These are phyloP conservation scores for Sanghuangporus baumii DNA, from an alignment of 1,284 basidiomycete species.

Conservation along the genomic window DNA sequence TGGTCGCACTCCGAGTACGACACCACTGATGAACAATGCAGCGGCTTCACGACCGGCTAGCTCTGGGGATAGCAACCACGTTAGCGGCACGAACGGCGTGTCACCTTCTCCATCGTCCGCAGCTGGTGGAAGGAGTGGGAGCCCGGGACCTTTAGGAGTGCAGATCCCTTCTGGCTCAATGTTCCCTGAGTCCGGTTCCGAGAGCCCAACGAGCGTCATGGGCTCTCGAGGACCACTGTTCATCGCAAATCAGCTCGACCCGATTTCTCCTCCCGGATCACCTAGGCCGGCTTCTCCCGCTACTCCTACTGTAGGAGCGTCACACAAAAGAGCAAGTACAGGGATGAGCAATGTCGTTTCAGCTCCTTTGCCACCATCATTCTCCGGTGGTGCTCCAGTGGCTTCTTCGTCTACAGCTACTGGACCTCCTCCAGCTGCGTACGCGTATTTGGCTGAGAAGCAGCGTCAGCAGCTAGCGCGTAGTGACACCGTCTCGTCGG, in stretches of 20 bases:
- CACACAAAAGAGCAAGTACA: not conserved
- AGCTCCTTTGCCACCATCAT: not conserved
- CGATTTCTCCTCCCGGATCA: conserved; percentile 2
- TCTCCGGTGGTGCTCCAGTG: not conserved
- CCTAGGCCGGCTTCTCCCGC: not conserved
- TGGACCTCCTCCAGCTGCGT: not conserved
- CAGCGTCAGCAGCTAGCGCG: not conserved
- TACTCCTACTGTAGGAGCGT: not conserved
- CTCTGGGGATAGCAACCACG: not conserved
- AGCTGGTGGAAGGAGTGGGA: not conserved
- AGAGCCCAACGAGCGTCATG: conserved; percentile 10
- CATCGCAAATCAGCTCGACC: conserved; percentile 10
- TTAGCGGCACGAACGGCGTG: not conserved
- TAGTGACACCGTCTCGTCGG: conserved; percentile 1
- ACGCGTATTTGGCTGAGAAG: not conserved
- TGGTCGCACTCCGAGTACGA: conserved; percentile 3
- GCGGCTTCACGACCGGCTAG: conserved; percentile 1
- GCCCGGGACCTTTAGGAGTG: conserved; percentile 11
- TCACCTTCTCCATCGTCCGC: conserved; percentile 5
- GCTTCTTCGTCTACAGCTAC: not conserved
- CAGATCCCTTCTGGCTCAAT: conserved; percentile 9
- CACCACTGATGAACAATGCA: conserved; percentile 7
- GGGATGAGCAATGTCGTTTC: not conserved
- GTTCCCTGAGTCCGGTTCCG: not conserved
- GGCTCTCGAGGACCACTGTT: conserved; percentile 4